phyloP scores from a whole-genome alignment of 352 stramenopile species.

The Phytophthora tubulina region DNA sequence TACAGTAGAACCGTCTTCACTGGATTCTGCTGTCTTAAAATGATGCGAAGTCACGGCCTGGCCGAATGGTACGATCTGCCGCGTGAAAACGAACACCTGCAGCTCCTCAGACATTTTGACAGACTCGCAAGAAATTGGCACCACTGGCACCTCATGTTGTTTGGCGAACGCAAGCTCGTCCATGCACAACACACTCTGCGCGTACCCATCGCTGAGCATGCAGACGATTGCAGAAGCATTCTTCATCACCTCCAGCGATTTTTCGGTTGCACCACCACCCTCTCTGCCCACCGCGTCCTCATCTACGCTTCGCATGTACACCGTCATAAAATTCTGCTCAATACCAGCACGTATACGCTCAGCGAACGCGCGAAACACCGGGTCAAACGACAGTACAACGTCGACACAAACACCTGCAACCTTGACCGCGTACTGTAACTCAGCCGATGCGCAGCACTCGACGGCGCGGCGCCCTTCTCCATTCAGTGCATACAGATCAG shows the following conservation, averaged over 20 bases:
- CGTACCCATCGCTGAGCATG: conserved; percentile 76
- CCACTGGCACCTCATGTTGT: conserved; percentile 69
- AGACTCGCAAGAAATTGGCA: conserved; percentile 75
- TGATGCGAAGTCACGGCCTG: conserved; percentile 62
- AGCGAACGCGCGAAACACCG: conserved; percentile 67
- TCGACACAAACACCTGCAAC: conserved; percentile 71
- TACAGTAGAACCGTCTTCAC: conserved; percentile 26
- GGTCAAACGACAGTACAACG: conserved; percentile 84
- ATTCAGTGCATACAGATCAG: conserved; percentile 67
- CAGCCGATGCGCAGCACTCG: conserved; percentile 78
- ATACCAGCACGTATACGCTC: conserved; percentile 70
- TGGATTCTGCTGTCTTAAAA: conserved; percentile 34
- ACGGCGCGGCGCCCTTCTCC: conserved; percentile 64
- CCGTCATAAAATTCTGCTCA: conserved; percentile 80
- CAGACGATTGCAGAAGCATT: conserved; percentile 77
- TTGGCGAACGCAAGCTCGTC: conserved; percentile 84
- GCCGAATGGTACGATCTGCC: conserved; percentile 82
- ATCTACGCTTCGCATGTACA: conserved; percentile 66
- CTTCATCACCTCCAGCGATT: conserved; percentile 66
- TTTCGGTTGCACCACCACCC: conserved; percentile 34
- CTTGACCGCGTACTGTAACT: conserved; percentile 84
- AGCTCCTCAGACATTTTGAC: conserved; percentile 74
- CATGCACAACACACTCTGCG: conserved; percentile 73
- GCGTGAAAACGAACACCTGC: conserved; percentile 81
- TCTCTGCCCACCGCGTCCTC: conserved; percentile 43